These are phyloP conservation scores for Calonectria honghensis DNA, from an alignment of 2,329 filamentous ascomycete species.

Conservation along the genomic window DNA sequence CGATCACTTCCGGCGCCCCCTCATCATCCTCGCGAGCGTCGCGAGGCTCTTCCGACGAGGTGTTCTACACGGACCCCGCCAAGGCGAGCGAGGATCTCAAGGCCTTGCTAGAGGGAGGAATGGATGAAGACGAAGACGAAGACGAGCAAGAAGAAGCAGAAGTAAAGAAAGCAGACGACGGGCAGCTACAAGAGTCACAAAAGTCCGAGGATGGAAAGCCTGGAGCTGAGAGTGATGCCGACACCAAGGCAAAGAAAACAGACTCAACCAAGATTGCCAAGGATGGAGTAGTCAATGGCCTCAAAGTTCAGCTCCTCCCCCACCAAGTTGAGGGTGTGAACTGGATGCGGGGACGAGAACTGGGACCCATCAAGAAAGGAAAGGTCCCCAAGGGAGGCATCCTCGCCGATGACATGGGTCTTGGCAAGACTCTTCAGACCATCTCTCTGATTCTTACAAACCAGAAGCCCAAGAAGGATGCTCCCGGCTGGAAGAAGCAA, in stretches of 20 bases:
- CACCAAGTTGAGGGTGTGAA: constrained; percentile 95
- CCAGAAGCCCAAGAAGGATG: constrained; percentile 77
- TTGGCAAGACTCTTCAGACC: constrained; percentile 97
- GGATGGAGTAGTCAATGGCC: constrained; percentile 80
- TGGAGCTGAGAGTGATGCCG: constrained; percentile 43
- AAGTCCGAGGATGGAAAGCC: constrained; percentile 29
- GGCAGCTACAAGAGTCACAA: constrained; percentile 7
- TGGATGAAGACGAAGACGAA: constrained; percentile 83
- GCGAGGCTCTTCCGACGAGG: constrained; percentile 62
- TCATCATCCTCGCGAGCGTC: constrained; percentile 36
- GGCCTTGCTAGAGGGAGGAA: constrained; percentile 85
- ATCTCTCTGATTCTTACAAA: constrained; percentile 92
- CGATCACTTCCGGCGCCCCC: constrained; percentile 67
- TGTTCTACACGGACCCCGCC: constrained; percentile 80
- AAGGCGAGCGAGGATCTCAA: constrained; percentile 87
- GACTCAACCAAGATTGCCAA: constrained; percentile 60
- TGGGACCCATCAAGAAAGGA: constrained; percentile 88
- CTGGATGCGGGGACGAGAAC: constrained; percentile 97
- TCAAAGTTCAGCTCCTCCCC: constrained; percentile 91
- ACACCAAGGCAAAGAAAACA: constrained; percentile 40
- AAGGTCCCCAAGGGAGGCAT: constrained; percentile 93
- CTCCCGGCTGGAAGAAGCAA: constrained; percentile 79
- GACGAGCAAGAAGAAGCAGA: constrained; percentile 67
- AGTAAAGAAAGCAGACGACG: background rate
- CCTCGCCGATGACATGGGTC: constrained; percentile 96